Base-by-base conservation (phyloP, 2,329 filamentous ascomycete genomes). In the Chaetomium strumarium region DNA sequence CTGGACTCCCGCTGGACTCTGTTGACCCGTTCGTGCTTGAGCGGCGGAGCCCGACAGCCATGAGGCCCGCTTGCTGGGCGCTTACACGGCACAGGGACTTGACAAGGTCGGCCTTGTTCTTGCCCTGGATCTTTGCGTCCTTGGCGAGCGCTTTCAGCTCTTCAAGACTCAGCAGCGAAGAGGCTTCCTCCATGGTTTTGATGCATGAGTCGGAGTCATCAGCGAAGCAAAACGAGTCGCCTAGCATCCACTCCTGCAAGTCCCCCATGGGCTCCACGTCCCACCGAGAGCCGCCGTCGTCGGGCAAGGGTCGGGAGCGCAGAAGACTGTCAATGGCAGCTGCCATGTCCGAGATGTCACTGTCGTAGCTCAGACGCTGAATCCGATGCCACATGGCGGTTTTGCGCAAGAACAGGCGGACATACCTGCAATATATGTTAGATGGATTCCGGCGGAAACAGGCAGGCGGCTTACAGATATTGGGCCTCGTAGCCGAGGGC, bases 351-450 rank as follows among this genome's bases (percentile, higher is more conserved):
- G 84, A 79, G 55, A 99, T 86, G 66, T 97, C 91, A 58, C 83
- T 80, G 63, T 92, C 81, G 63, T 96, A 96, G 2, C 83, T 82
- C 24, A 99, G 71, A 19, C 83, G 81, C 62, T 79, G 82, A 57
- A 90, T 79, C 10, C 93, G 84, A 72, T 96, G 90, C 93, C 93
- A 99, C 1, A 84, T 84, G 19, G 88, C 87, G 1, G 89, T 90
- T 68, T 99, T 99, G 43, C 93, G 84, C 3, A 99, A 75, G 64
- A 99, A 99, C 1, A 99, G 73, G 19, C 93, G 84, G 13, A 97
- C 91, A 70, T 96, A 95, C 65, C 88, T 92, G 55, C 36, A 30
- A 36, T 33, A 36, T 33, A 1, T 45, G 56, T 63, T 50, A 59
- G 59, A 51, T 8, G 33, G 16, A n/a, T 8, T 16, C 1, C 19